These are phyloP conservation scores for Anthostomella pinea DNA, from an alignment of 2,329 filamentous ascomycete species.

Conservation along the genomic window DNA sequence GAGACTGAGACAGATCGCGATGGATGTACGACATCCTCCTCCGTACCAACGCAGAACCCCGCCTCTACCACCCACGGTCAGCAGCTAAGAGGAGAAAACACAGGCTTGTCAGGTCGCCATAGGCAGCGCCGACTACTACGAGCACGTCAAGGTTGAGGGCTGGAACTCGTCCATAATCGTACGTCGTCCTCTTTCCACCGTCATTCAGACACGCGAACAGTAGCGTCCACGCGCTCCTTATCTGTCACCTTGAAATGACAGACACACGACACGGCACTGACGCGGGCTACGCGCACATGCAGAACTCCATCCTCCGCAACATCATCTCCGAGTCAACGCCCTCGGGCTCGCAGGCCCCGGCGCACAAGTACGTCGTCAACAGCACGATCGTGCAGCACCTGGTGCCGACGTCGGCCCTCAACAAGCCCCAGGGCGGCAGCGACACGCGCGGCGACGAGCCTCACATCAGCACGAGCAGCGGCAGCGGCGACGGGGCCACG, in stretches of 20 bases:
- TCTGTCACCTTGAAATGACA: background rate
- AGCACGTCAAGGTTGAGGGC: constrained; percentile 76
- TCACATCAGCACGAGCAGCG: constrained; percentile 54
- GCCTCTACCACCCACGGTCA: constrained; percentile 2
- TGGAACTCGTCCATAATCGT: constrained; percentile 97
- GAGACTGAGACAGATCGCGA: no score
- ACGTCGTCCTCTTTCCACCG: constrained; percentile 35
- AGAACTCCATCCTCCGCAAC: constrained; percentile 75
- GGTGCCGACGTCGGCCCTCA: constrained; percentile 62
- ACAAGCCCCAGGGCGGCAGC: constrained; percentile 54
- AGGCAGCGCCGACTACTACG: constrained; percentile 72
- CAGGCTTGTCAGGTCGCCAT: constrained; percentile 83
- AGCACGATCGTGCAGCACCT: constrained; percentile 97
- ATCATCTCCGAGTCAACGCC: constrained; percentile 73
- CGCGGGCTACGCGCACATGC: constrained; percentile 10
- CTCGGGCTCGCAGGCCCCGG: constrained; percentile 53
- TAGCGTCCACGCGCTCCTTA: background rate
- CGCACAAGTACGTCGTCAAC: constrained; percentile 94
- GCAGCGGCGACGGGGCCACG: constrained; percentile 44
- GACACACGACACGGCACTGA: constrained; percentile 11
- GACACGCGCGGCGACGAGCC: constrained; percentile 48
- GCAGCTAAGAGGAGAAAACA: constrained; percentile 12
- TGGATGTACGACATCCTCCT: no score
- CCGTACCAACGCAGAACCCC: no score
- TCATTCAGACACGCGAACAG: no score